These are phyloP conservation scores for Diplodia intermedia DNA, from an alignment of 2,329 filamentous ascomycete genomes.

Conservation along the genomic window DNA sequence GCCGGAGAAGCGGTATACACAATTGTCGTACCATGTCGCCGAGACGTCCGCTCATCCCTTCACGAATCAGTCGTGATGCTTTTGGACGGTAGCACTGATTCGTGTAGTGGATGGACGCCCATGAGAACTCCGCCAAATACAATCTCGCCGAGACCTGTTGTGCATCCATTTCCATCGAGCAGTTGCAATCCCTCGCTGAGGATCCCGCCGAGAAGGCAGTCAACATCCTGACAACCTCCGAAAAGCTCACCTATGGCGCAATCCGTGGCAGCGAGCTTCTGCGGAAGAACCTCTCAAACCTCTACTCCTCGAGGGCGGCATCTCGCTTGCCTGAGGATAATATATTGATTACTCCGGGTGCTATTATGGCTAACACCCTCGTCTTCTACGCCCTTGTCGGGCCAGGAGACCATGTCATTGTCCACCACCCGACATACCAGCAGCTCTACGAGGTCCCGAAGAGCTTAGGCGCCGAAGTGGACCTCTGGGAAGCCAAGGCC, in stretches of 20 bases:
- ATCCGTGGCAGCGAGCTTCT: conserved; percentile 72
- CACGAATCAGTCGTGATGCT: not conserved
- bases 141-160: conserved; percentile 84
- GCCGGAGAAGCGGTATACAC: not conserved
- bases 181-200: conserved; percentile 64
- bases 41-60: too few species aligned
- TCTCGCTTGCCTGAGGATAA: conserved; percentile 61
- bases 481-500: conserved; percentile 73
- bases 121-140: conserved; percentile 61
- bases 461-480: conserved; percentile 77
- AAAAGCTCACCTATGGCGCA: conserved; percentile 73
- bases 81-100: conserved; percentile 5
- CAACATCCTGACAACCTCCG: conserved; percentile 58
- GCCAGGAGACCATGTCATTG: conserved; percentile 81
- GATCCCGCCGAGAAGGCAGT: conserved; percentile 42
- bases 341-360: conserved; percentile 78
- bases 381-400: conserved; percentile 74
- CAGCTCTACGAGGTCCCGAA: conserved; percentile 79
- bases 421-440: conserved; percentile 86
- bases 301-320: conserved; percentile 66
- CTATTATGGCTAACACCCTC: conserved; percentile 86
- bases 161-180: conserved; percentile 67
- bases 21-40: conserved; percentile 1
- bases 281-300: conserved; percentile 67
- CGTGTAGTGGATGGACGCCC: conserved; percentile 63